Conservation (phyloP, 352 stramenopile species). For the Globisporangium polare region DNA sequence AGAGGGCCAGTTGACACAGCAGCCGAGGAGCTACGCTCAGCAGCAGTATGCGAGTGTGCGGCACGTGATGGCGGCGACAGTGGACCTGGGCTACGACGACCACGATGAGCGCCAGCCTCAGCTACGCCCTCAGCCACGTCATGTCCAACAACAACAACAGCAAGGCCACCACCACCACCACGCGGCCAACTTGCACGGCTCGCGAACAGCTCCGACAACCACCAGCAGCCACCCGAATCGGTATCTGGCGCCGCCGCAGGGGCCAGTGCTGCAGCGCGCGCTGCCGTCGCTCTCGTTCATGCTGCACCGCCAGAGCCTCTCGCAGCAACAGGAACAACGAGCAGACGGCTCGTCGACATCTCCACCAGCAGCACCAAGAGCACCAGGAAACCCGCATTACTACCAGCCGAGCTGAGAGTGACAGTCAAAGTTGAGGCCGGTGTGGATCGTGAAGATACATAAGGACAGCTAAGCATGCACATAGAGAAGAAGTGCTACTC, state of each 20-base stretch:
- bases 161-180: not conserved
- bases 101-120: not conserved
- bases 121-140: not conserved
- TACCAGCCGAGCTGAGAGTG: not conserved
- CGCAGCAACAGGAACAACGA: not conserved
- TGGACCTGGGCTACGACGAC: constrained; percentile 8
- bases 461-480: too few relatives aligned
- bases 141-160: not conserved
- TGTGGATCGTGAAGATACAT: too few relatives aligned
- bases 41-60: not conserved
- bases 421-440: too few relatives aligned
- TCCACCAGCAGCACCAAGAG: not conserved
- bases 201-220: not conserved
- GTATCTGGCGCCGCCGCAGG: constrained; percentile 6
- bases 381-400: not conserved
- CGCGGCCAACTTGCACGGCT: not conserved
- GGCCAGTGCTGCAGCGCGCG: constrained; percentile 21
- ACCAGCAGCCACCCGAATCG: not conserved
- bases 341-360: not conserved
- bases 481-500: too few relatives aligned
- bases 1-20: not conserved
- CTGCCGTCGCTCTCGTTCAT: constrained; percentile 40
- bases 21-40: not conserved
- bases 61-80: constrained; percentile 10
- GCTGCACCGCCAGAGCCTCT: constrained; percentile 31